Evolutionary conservation across 345 rosid genomes (phyloP).

Genomic region (Brassica incana): DNA sequence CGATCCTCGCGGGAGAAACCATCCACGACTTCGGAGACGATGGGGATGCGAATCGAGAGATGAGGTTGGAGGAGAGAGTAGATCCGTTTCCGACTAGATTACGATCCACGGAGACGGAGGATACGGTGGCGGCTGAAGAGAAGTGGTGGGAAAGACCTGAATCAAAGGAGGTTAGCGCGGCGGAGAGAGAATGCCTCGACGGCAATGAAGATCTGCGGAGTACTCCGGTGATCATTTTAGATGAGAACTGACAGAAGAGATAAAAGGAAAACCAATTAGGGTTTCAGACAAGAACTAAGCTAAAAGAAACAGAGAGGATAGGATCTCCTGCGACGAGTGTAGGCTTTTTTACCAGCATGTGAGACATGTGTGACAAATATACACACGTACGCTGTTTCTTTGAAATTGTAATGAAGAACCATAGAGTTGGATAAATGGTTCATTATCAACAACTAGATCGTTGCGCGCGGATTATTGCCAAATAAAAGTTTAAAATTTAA

Average conservation of each 20-base stretch:
- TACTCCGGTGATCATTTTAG: slow-evolving; percentile 34
- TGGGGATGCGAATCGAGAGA: slow-evolving; percentile 5
- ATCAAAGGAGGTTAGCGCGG: slow-evolving; percentile 8
- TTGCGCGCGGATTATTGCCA: not conserved
- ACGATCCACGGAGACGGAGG: not conserved
- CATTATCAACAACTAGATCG: too few relatives aligned
- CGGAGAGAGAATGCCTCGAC: slow-evolving; percentile 3
- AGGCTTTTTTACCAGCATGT: not conserved
- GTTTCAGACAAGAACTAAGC: not conserved
- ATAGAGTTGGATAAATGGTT: too few relatives aligned
- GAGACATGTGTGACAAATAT: not conserved
- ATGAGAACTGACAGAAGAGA: not conserved
- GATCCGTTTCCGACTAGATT: slow-evolving; percentile 15
- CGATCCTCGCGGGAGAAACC: slow-evolving; percentile 42
- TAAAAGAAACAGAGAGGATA: not conserved
- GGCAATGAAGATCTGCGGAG: slow-evolving; percentile 24
- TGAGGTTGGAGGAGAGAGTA: not conserved
- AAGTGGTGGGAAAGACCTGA: slow-evolving; percentile 12
- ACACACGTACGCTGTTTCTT: not conserved
- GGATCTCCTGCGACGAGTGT: slow-evolving; percentile 6
- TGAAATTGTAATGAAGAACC: not conserved
- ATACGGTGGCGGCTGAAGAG: slow-evolving; percentile 17
- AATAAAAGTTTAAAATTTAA: too few relatives aligned
- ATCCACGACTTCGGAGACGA: slow-evolving; percentile 36
- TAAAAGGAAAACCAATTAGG: slow-evolving; percentile 3